phyloP scores from a whole-genome alignment of 1,284 basidiomycete species.

The Heterobasidion irregulare region DNA sequence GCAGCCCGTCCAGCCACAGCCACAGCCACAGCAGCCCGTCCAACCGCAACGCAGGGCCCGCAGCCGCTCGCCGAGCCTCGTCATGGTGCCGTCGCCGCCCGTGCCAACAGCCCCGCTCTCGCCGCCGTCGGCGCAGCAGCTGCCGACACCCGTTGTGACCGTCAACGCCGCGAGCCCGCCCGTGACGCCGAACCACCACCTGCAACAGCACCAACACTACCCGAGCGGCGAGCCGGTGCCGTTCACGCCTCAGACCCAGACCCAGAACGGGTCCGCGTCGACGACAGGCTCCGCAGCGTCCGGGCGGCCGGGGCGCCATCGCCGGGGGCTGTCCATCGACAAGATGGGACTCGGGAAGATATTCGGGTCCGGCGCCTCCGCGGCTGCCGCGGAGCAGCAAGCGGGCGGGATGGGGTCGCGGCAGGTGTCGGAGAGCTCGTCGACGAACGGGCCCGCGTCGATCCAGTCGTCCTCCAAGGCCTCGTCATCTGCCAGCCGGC shows the following conservation, averaged over 20 bases:
- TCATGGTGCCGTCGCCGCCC: conserved; percentile 7
- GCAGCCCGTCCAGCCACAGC: conserved; percentile 8
- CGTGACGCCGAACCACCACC: conserved; percentile 20
- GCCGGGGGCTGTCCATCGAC: conserved; percentile 62
- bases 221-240: conserved; percentile 7
- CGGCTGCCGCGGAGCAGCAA: background rate
- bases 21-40: conserved; percentile 2
- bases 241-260: background rate
- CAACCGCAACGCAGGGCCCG: background rate
- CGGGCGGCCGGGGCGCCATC: conserved; percentile 32
- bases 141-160: conserved; percentile 27
- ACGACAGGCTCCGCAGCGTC: conserved; percentile 26
- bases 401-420: conserved; percentile 25
- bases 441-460: conserved; percentile 5
- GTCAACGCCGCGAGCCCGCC: conserved; percentile 44
- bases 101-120: conserved; percentile 6
- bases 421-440: conserved; percentile 32
- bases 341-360: conserved; percentile 68
- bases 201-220: conserved; percentile 10
- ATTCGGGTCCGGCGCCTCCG: conserved; percentile 26
- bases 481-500: conserved; percentile 12
- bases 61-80: conserved; percentile 21
- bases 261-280: background rate
- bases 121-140: conserved; percentile 1
- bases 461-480: conserved; percentile 13